Evolutionary conservation across 2,329 filamentous ascomycete species (phyloP).

Genomic region (Neonectria ditissima): DNA sequence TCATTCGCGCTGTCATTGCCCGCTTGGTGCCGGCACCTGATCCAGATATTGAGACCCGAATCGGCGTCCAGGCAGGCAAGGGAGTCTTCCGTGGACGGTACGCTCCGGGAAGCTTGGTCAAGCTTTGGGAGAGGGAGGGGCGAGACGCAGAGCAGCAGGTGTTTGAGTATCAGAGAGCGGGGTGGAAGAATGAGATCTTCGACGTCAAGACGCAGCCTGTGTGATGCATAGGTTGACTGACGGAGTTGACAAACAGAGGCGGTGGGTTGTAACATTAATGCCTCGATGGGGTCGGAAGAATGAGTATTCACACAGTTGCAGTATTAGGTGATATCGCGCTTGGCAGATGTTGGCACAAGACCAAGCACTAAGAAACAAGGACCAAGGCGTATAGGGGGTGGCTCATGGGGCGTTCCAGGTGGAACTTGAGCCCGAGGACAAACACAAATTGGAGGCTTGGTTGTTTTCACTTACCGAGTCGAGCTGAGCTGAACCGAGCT

Average conservation of each 20-base stretch:
- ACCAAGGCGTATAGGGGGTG: background rate
- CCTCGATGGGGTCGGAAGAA: background rate
- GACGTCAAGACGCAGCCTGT: slow-evolving; percentile 57
- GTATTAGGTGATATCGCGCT: background rate
- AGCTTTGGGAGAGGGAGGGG: slow-evolving; percentile 89
- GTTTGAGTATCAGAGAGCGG: slow-evolving; percentile 76
- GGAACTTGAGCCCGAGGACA: background rate
- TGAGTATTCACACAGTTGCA: background rate
- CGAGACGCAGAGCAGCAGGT: slow-evolving; percentile 76
- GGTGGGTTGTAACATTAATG: background rate
- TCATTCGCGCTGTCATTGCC: slow-evolving; percentile 84
- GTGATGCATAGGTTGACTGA: slow-evolving; percentile 23
- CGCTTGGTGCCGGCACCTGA: slow-evolving; percentile 78
- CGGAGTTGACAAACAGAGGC: background rate
- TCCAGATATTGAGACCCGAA: slow-evolving; percentile 78
- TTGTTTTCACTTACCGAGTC: background rate
- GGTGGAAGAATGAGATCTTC: slow-evolving; percentile 91
- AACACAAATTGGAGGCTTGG: background rate
- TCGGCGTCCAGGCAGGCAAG: slow-evolving; percentile 72
- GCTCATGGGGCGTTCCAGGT: background rate
- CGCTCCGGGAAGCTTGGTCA: slow-evolving; percentile 88
- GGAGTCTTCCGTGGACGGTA: slow-evolving; percentile 85
- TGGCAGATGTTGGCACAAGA: background rate
- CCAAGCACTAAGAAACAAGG: background rate
- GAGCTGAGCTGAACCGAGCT: background rate